Conservation (phyloP, 371 early-diverging fungal genomes). For the Smittium culicis region DNA sequence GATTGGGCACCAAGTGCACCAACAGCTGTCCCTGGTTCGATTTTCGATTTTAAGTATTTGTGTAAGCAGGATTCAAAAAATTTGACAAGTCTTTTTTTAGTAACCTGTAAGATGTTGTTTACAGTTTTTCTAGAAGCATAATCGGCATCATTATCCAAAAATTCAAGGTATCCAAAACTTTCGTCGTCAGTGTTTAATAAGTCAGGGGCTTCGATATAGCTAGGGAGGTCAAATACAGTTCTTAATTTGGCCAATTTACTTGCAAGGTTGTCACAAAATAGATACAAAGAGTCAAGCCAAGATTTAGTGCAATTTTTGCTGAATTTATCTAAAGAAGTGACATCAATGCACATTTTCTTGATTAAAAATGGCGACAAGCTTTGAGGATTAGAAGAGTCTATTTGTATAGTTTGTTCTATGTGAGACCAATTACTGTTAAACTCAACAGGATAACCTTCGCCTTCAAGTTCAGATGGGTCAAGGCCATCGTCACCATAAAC, state of each 20-base stretch:
- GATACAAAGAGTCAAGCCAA: conserved; percentile 44
- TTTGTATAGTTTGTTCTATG: conserved; percentile 12
- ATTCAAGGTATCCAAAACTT: conserved; percentile 13
- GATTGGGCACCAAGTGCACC: conserved; percentile 97
- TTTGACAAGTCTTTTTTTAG: conserved; percentile 48
- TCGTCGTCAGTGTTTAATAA: conserved; percentile 9
- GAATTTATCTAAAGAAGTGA: conserved; percentile 40
- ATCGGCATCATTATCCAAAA: conserved; percentile 13
- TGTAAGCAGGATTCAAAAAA: conserved; percentile 64
- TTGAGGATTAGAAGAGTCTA: conserved; percentile 11
- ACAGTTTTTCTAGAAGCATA: conserved; percentile 34
- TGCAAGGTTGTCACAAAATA: conserved; percentile 40
- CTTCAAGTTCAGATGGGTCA: conserved; percentile 94
- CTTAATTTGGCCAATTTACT: conserved; percentile 33
- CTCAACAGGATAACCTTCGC: conserved; percentile 77
- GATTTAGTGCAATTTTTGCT: conserved; percentile 43
- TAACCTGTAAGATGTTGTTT: conserved; percentile 55
- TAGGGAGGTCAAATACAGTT: conserved; percentile 22
- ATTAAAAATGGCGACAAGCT: conserved; percentile 60
- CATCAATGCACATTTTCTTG: conserved; percentile 33
- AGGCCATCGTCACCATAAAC: conserved; percentile 96
- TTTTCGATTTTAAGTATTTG: conserved; percentile 77
- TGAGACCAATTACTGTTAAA: conserved; percentile 71
- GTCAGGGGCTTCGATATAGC: conserved; percentile 15
- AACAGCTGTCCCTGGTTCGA: conserved; percentile 89